phyloP scores from a whole-genome alignment of 2,329 filamentous ascomycete genomes.

The Sporothrix variecibatus region DNA sequence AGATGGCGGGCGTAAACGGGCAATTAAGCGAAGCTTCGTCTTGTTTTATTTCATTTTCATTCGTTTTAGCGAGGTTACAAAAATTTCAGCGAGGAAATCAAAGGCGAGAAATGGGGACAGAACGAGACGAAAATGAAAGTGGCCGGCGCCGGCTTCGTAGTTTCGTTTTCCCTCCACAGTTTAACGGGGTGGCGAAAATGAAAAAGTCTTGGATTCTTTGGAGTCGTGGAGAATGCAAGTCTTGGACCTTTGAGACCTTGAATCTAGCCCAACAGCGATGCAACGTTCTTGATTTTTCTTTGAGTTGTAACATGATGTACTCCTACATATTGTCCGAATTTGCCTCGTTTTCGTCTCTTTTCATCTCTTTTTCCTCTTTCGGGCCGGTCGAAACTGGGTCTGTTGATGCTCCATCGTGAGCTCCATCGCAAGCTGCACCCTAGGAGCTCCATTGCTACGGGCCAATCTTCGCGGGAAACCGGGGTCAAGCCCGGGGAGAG shows the following conservation, averaged over 20 bases:
- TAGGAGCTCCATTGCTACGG: not conserved
- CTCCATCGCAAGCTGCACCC: no score
- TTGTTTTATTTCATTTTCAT: not conserved
- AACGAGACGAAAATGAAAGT: not conserved
- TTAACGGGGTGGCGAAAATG: not conserved
- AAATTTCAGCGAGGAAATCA: not conserved
- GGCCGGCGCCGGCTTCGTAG: not conserved
- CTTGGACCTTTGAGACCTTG: not conserved
- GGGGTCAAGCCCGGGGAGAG: not conserved
- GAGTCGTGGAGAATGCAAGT: not conserved
- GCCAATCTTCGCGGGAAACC: not conserved
- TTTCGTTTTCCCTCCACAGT: not conserved
- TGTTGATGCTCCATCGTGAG: not conserved
- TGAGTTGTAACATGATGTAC: not conserved
- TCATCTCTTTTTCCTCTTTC: not conserved
- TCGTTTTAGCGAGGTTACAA: not conserved
- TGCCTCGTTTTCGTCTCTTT: not conserved
- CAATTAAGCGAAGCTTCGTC: not conserved
- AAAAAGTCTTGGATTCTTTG: not conserved
- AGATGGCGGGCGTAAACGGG: not conserved
- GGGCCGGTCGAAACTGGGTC: constrained; percentile 6
- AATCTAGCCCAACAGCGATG: not conserved
- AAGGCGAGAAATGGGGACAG: not conserved
- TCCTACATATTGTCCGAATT: no score
- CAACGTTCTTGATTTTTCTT: not conserved